Base-by-base conservation (phyloP, 305 asterid genomes). In the Fraxinus albicans region DNA sequence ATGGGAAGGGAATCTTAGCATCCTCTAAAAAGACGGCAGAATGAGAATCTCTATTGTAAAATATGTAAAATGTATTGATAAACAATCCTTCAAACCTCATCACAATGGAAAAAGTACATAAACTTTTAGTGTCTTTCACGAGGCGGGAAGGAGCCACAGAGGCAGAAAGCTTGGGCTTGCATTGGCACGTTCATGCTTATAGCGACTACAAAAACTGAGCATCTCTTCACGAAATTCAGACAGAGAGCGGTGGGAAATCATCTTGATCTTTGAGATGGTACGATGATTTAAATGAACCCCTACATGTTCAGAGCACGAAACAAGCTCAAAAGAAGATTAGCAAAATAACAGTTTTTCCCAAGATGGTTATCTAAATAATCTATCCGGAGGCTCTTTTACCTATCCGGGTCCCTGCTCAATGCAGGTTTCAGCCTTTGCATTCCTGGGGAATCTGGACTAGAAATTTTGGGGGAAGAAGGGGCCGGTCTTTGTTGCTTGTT, bases 181-280 rank as follows among this genome's bases (percentile, higher is more conserved):
- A 78, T 73, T 34, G 36, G 78, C 58, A 25, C 75, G 29, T 23
- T 67, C 72, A 19, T 44, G 74, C 79, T 44, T 77, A 70, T 40
- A 58, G 82, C 42, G 40, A 82, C 78, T 79, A 53, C 75, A 73
- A 67, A 8, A 80, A 88, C 74, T 27, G 73, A 73, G 79, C 1
- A 31, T n/a, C 76, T 34, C 8, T 40, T 42, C 31, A 81, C 79
- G 81, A 29, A 74, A 86, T 55, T 92, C 89, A 91, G 82, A 80
- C 81, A 75, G 97, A 87, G 82, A 96, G 79, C 17, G 99, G 95
- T 40, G 99, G 98, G 85, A 96, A 96, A 81, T 95, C 97, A 8
- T 88, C 98, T 29, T 95, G 93, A 87, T 96, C 95, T 89, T 92
- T 92, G 35, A 94, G 94, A 79, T 72, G 93, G 89, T 96, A 95